Conservation (phyloP, 768 basidiomycete species). For the Phaeotremella skinneri region DNA sequence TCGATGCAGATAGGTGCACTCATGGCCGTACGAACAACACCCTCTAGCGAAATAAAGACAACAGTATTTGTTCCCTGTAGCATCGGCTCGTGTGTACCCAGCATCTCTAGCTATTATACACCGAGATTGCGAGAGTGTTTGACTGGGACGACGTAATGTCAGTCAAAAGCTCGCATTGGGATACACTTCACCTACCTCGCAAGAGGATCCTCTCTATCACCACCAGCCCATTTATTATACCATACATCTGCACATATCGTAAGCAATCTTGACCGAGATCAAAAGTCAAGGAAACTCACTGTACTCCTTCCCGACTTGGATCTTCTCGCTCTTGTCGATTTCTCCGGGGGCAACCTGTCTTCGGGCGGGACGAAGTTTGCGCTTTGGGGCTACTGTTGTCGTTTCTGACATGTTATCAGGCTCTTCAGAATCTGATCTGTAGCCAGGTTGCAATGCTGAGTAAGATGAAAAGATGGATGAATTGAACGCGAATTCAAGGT, state of each 20-base stretch:
- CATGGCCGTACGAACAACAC: slow-evolving; percentile 89
- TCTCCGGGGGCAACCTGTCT: slow-evolving; percentile 90
- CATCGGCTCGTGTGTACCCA: slow-evolving; percentile 92
- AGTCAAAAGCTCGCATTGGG: too few relatives aligned
- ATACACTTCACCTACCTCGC: slow-evolving; percentile 73
- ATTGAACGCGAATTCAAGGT: too few relatives aligned
- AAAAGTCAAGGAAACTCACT: slow-evolving; percentile 59
- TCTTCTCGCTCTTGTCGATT: slow-evolving; percentile 80
- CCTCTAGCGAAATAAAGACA: slow-evolving; percentile 95
- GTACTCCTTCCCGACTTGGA: slow-evolving; percentile 93
- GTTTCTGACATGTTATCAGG: slow-evolving; percentile 15
- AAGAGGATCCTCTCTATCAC: slow-evolving; percentile 93
- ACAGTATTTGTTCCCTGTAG: slow-evolving; percentile 83
- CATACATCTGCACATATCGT: slow-evolving; percentile 64
- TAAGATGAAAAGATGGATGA: slow-evolving; percentile 1
- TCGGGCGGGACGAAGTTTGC: slow-evolving; percentile 81
- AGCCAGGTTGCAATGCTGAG: too few relatives aligned
- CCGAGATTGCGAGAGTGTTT: slow-evolving; percentile 89
- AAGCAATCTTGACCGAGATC: background rate
- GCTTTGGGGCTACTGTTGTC: slow-evolving; percentile 26
- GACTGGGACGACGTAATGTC: slow-evolving; percentile 56
- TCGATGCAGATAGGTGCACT: slow-evolving; percentile 92
- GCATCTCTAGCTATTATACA: slow-evolving; percentile 84
- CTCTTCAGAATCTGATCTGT: too few relatives aligned
- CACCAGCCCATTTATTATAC: slow-evolving; percentile 99